phyloP scores from a whole-genome alignment of 2,329 filamentous ascomycete genomes.

The Arthrobotrys musiformis region DNA sequence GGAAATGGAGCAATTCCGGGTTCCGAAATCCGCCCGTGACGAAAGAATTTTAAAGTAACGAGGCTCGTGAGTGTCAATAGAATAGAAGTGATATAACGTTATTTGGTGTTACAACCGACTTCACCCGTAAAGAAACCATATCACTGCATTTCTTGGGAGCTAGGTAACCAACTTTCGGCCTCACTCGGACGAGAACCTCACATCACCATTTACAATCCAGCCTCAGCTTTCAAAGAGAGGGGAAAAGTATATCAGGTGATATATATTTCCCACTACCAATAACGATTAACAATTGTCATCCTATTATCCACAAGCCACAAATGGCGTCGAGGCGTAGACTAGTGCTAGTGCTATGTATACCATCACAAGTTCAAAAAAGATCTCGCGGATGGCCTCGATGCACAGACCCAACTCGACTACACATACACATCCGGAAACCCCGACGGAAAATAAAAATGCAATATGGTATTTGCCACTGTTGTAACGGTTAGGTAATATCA shows the following conservation, averaged over 20 bases:
- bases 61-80: too few species aligned
- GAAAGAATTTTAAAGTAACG: not conserved
- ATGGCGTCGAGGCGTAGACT: too few species aligned
- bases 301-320: not conserved
- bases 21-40: not conserved
- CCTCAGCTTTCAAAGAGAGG: not conserved
- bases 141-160: conserved; percentile 12
- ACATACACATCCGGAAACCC: not conserved
- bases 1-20: conserved; percentile 3
- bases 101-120: not conserved
- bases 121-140: conserved; percentile 11
- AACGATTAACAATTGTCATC: not conserved
- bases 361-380: too few species aligned
- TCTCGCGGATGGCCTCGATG: not conserved
- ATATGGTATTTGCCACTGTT: conserved; percentile 11
- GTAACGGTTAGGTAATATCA: conserved; percentile 17
- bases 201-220: not conserved
- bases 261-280: not conserved
- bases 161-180: conserved; percentile 1
- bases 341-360: too few species aligned
- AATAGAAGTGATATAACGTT: too few species aligned
- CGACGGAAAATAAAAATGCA: conserved; percentile 4
- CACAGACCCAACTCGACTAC: not conserved
- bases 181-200: not conserved
- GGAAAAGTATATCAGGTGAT: not conserved